Conservation (phyloP, 2,329 filamentous ascomycete genomes). For the Arthrobotrys musiformis region DNA sequence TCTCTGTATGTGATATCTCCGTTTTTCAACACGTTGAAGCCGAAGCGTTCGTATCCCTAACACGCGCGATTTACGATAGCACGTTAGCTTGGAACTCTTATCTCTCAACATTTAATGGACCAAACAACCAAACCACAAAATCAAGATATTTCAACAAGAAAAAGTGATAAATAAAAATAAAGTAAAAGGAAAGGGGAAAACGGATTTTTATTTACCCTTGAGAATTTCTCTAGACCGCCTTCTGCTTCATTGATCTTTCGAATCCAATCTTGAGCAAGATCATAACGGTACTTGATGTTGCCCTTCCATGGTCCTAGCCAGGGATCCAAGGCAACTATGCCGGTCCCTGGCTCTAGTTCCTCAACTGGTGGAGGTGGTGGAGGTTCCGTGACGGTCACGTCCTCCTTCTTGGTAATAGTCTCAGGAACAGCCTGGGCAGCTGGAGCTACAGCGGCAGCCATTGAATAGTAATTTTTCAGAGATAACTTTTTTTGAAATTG, state of each 20-base stretch:
- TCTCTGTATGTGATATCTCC: conserved; percentile 91
- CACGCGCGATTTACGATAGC: conserved; percentile 11
- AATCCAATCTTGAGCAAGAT: conserved; percentile 86
- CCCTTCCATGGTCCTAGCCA: conserved; percentile 88
- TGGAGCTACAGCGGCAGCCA: conserved; percentile 10
- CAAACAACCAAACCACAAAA: no score
- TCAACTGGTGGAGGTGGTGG: conserved; percentile 42
- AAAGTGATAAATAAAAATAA: not conserved
- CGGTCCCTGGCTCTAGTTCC: conserved; percentile 65
- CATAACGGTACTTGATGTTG: conserved; percentile 78
- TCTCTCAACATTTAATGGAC: not conserved
- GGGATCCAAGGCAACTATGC: conserved; percentile 86
- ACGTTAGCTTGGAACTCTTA: conserved; percentile 3
- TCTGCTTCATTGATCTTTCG: conserved; percentile 82
- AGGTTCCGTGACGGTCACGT: conserved; percentile 9
- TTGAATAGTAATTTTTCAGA: not conserved
- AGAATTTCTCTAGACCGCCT: conserved; percentile 91
- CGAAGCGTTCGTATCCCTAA: conserved; percentile 86
- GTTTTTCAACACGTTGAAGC: conserved; percentile 81
- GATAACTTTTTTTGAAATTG: no score
- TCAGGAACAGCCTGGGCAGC: conserved; percentile 5
- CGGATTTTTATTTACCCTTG: conserved; percentile 69
- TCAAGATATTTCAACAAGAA: no score
- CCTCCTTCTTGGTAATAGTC: not conserved
- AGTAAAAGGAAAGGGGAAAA: not conserved